A percentile compares a stretch with the other conserved stretches of the same genome.
Evolutionary conservation across 768 basidiomycete genomes (phyloP).

Genomic region (Hericium alpestre): DNA sequence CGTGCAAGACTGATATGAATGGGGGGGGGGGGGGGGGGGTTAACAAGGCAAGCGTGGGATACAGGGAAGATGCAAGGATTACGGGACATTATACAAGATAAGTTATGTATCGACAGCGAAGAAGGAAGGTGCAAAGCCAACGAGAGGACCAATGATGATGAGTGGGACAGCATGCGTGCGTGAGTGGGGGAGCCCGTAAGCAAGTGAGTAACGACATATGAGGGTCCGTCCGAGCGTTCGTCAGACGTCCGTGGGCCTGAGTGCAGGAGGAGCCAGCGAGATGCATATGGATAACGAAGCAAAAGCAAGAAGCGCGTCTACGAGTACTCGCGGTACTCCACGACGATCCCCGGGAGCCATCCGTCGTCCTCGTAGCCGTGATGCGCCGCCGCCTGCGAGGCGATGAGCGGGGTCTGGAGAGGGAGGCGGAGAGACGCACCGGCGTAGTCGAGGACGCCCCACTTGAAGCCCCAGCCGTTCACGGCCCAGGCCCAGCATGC

Average conservation of each 20-base stretch:
- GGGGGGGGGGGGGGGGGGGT: too few relatives aligned
- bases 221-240: too few relatives aligned
- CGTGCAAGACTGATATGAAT: too few relatives aligned
- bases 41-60: background rate
- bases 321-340: slow-evolving; percentile 1
- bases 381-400: slow-evolving; percentile 48
- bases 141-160: background rate
- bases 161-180: background rate
- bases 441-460: slow-evolving; percentile 83
- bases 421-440: slow-evolving; percentile 29
- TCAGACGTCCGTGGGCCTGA: background rate
- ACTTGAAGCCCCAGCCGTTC: slow-evolving; percentile 77
- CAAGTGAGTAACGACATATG: background rate
- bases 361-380: slow-evolving; percentile 8
- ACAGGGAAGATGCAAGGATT: background rate
- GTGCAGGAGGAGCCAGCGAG: background rate
- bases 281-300: background rate
- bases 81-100: background rate
- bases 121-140: background rate
- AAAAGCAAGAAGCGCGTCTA: too few relatives aligned
- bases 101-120: background rate
- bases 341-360: slow-evolving; percentile 12
- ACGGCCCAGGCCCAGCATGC: slow-evolving; percentile 78
- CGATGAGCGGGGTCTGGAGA: background rate
- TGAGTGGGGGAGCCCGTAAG: background rate